Evolutionary conservation across 2,329 filamentous ascomycete species (phyloP), one percentile per base, ranked within the genome.

Genomic region (Chalaropsis ovoidea): DNA sequence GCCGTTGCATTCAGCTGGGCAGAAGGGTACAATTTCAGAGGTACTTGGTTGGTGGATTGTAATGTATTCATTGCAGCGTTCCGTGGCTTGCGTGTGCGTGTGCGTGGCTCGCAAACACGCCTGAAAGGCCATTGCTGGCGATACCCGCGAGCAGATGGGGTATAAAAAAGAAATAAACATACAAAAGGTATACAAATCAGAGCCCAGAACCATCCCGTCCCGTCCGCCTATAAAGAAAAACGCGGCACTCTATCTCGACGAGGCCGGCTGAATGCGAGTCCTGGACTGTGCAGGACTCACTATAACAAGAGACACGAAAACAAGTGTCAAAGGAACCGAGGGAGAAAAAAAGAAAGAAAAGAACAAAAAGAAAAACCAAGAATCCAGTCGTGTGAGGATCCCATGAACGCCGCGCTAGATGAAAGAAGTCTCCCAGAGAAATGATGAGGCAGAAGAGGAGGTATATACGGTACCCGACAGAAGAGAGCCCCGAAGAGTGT

Each of bases 81-180:
- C n/a, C 27, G 24, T 39, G 27, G 27, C 27, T 27, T 43, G 42
- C 42, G 6, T 54, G 11, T 54, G 22, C 13, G 27, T 31, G 15
- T 39, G 31, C 54, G 27, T n/a, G 15, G 15, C 1, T 8, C 35
- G 35, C 35, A 58, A 35, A 35, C 27, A 58, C 27, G 8, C 8
- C 31, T 2, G 13, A n/a, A 39, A 58, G 24, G 15, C 54, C 27
- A 19, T 17, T 31, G 54, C 27, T 58, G 27, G 27, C 27, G 27
- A 15, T 35, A 35, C 15, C n/a, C 6, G 54, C 27, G 17, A 58
- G 54, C 54, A 56, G 2, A 35, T 6, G 31, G 54, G 54, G 54
- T 58, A 58, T 58, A 35, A n/a, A 58, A 58, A 58, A 10, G 15
- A 58, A 58, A 31, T 35, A 58, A 58, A 39, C 54, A 31, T 58